Evolutionary conservation across 2,329 filamentous ascomycete genomes (phyloP), one percentile per base, ranked within the genome.

Genomic region (Colletotrichum agaves): DNA sequence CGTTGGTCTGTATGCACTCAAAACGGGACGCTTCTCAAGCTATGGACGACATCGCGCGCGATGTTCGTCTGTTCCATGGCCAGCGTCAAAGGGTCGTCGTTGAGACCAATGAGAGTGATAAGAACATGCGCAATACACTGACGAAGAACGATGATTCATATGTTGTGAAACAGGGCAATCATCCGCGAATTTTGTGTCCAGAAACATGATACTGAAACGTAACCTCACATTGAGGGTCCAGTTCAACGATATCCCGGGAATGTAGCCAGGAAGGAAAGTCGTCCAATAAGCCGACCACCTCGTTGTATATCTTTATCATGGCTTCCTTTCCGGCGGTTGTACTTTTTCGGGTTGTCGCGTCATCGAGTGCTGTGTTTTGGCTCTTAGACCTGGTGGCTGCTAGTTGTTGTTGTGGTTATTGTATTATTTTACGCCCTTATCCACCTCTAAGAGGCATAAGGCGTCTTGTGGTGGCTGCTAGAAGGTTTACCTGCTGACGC

Each of bases 21-120:
- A 67, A 67, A 2, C n/a, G 63, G 57, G 6, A 67, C 43, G 19
- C 57, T 67, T 1, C 31, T 43, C 13, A 67, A 17, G 41, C 52
- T 41, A 7, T 58, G 43, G 33, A 61, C 33, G 3, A 67, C 53
- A 10, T 67, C 57, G 3, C 55, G 58, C 17, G 57, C 63, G 13
- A 58, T 23, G 7, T 67, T 52, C 4, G 53, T 67, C 58, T 67
- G 63, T 50, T 44, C 44, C 57, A 61, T 67, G 10, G 50, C 63
- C 10, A 67, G 43, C 12, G 43, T 61, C n/a, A 56, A n/a, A 1
- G 50, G 63, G 0, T 61, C 63, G 12, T 43, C 19, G 43, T 52
- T 57, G 1, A 67, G 33, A 13, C 63, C 63, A 5, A 61, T 27
- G 19, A 67, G 47, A 5, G 15, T 35, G 2, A 52, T 41, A n/a